Evolutionary conservation across 139 green algal genomes (phyloP).

Genomic region (Auxenochlorella protothecoides): DNA sequence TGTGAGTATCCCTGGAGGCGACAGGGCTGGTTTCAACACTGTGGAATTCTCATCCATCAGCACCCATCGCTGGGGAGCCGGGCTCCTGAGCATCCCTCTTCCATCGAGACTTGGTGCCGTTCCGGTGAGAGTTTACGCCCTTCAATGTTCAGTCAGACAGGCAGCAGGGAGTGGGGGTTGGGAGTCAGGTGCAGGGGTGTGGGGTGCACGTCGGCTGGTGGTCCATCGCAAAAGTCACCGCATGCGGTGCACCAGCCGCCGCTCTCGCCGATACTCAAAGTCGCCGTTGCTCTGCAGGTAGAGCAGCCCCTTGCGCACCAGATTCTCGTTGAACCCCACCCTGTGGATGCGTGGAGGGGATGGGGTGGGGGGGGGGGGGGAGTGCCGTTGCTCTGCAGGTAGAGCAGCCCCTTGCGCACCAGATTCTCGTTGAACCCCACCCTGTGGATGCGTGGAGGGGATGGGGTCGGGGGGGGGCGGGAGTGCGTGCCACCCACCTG

Average conservation of each 20-base stretch:
- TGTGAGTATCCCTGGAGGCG: too few relatives aligned
- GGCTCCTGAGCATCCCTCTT: too few relatives aligned
- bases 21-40: too few relatives aligned
- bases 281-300: constrained; percentile 32
- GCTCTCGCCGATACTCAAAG: constrained; percentile 39
- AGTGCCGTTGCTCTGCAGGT: constrained; percentile 14
- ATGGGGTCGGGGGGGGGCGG: too few relatives aligned
- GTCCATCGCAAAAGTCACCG: constrained; percentile 12
- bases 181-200: too few relatives aligned
- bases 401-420: constrained; percentile 37
- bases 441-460: not conserved
- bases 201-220: not conserved
- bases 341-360: not conserved
- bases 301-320: constrained; percentile 35
- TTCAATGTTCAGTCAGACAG: too few relatives aligned
- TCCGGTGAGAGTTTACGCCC: too few relatives aligned
- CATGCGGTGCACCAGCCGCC: constrained; percentile 33
- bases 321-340: constrained; percentile 35
- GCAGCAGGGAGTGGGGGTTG: too few relatives aligned
- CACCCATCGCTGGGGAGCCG: too few relatives aligned
- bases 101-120: too few relatives aligned
- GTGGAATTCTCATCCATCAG: too few relatives aligned
- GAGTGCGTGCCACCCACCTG: too few relatives aligned
- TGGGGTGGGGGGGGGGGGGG: not conserved
- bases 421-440: constrained; percentile 38